Percentiles rank a stretch among this genome's conserved stretches.
Evolutionary conservation across 164 flowering plant species (phyloP).

Genomic region (Buxus sempervirens): DNA sequence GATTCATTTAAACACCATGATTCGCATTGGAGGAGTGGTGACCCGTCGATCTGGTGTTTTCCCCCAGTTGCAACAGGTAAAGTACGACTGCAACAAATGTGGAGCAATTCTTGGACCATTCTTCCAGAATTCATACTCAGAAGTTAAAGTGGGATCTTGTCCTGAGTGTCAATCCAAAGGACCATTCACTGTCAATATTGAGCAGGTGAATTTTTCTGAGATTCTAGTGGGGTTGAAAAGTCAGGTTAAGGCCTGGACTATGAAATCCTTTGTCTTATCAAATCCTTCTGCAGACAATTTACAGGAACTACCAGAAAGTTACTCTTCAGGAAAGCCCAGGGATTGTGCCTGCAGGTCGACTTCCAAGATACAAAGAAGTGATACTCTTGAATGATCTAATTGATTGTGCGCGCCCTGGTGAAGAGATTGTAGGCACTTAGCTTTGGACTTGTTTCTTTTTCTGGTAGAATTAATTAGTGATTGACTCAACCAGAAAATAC

Average conservation of each 20-base stretch:
- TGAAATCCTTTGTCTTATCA: neutral
- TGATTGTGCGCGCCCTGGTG: conserved; percentile 99
- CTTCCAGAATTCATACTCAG: conserved; percentile 95
- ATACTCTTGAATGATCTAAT: conserved; percentile 93
- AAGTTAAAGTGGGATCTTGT: conserved; percentile 97
- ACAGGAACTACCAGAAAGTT: conserved; percentile 88
- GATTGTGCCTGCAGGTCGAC: conserved; percentile 91
- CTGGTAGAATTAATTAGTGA: neutral
- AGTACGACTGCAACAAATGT: conserved; percentile 87
- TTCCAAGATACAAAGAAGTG: conserved; percentile 98
- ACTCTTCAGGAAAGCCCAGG: conserved; percentile 98
- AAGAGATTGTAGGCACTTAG: conserved; percentile 69
- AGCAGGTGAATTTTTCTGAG: conserved; percentile 55
- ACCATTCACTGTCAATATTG: conserved; percentile 92
- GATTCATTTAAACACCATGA: conserved; percentile 95
- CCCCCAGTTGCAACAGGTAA: conserved; percentile 94
- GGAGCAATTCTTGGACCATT: conserved; percentile 76
- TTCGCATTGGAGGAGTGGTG: conserved; percentile 98
- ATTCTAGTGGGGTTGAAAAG: neutral
- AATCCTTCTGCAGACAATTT: conserved; percentile 61
- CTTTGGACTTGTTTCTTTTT: neutral
- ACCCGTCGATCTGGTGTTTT: conserved; percentile 95
- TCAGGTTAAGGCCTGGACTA: neutral
- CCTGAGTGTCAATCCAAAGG: conserved; percentile 99
- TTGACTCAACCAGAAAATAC: neutral